Evolutionary conservation across 768 basidiomycete genomes (phyloP).

Genomic region (Leucocoprinus sp.): DNA sequence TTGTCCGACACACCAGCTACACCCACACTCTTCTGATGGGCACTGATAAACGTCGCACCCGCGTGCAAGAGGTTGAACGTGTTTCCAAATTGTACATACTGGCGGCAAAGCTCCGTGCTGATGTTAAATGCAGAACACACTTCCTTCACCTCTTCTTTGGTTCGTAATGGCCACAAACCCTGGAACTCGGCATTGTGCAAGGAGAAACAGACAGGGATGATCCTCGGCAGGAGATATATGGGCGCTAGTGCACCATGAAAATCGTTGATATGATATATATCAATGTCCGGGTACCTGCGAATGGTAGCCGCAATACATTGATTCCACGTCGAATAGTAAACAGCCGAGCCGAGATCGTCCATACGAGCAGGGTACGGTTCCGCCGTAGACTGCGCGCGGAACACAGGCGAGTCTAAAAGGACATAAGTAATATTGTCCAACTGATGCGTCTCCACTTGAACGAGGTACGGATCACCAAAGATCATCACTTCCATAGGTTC

Average conservation of each 20-base stretch:
- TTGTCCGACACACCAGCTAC: constrained; percentile 98
- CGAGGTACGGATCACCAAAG: constrained; percentile 91
- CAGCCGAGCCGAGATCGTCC: constrained; percentile 94
- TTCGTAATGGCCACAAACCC: constrained; percentile 91
- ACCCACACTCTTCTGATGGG: constrained; percentile 88
- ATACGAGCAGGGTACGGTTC: constrained; percentile 96
- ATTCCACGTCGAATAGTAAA: constrained; percentile 98
- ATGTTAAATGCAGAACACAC: constrained; percentile 98
- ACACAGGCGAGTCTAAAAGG: constrained; percentile 90
- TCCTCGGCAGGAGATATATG: constrained; percentile 86
- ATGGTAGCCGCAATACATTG: constrained; percentile 92
- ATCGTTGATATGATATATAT: constrained; percentile 93
- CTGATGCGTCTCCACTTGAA: constrained; percentile 90
- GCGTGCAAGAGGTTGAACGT: constrained; percentile 95
- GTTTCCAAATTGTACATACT: constrained; percentile 97
- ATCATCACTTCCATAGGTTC: constrained; percentile 96
- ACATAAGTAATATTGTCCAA: constrained; percentile 95
- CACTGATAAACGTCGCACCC: constrained; percentile 85
- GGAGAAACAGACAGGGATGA: constrained; percentile 84
- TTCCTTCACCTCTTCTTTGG: constrained; percentile 98
- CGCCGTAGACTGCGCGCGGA: constrained; percentile 92
- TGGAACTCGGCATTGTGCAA: constrained; percentile 98
- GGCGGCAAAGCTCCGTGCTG: constrained; percentile 91
- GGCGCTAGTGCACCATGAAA: constrained; percentile 91
- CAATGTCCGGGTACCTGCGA: constrained; percentile 76